Evolutionary conservation across 2,329 filamentous ascomycete species (phyloP).

Genomic region (Fusarium solani-melongenae): DNA sequence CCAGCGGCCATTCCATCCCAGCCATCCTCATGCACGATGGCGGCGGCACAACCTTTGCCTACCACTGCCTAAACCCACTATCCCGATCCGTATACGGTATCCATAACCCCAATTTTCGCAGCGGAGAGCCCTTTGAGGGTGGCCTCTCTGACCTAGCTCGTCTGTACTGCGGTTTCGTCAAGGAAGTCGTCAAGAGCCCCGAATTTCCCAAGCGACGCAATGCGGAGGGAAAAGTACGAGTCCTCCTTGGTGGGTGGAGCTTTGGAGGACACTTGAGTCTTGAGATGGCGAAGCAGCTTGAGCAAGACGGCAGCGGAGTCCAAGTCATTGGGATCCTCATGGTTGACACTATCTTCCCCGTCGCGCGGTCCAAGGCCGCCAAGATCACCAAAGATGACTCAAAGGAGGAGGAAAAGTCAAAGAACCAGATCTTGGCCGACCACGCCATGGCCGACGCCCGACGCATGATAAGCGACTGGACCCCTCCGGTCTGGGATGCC

Average conservation of each 20-base stretch:
- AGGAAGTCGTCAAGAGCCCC: conserved; percentile 46
- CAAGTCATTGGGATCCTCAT: conserved; percentile 62
- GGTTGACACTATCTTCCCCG: conserved; percentile 60
- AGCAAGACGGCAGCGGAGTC: conserved; percentile 50
- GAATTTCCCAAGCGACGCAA: conserved; percentile 45
- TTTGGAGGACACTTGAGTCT: conserved; percentile 64
- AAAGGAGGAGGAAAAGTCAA: conserved; percentile 46
- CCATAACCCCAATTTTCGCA: conserved; percentile 63
- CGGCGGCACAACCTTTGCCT: conserved; percentile 69
- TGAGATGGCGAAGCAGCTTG: conserved; percentile 60
- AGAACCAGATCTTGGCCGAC: conserved; percentile 49
- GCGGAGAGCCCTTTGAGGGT: conserved; percentile 59
- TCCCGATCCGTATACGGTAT: conserved; percentile 64
- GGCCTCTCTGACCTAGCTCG: conserved; percentile 66
- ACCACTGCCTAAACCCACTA: conserved; percentile 63
- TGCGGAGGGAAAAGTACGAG: conserved; percentile 45
- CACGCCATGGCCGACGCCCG: conserved; percentile 56
- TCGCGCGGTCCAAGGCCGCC: conserved; percentile 25
- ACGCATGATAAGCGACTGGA: conserved; percentile 55
- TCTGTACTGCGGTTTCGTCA: conserved; percentile 61
- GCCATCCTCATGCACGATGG: conserved; percentile 70
- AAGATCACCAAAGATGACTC: conserved; percentile 19
- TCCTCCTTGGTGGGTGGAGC: conserved; percentile 68
- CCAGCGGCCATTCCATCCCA: conserved; percentile 50
- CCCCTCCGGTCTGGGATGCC: conserved; percentile 52